Evolutionary conservation across 495 filamentous ascomycete genomes (phyloP), one percentile per base, ranked within the genome.

Genomic region (Aspergillus leporis): DNA sequence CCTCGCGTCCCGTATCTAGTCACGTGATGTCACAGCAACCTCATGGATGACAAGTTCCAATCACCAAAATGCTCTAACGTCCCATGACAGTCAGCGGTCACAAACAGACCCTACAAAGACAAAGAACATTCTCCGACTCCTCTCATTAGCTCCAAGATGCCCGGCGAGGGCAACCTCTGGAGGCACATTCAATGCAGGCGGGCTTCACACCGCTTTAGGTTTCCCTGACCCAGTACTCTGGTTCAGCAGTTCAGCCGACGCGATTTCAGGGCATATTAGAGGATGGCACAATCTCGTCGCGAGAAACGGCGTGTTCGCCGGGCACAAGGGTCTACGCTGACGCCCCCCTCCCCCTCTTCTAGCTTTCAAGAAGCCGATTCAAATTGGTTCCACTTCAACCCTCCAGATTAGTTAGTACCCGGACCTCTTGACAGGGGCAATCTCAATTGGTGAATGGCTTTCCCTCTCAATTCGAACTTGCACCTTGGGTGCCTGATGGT

Each of bases 151-250:
- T 23, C 45, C 34, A 4, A 14, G n/a, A 31, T 46, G 4, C 8
- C 28, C n/a, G 16, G 23, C 3, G 14, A 43, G 4, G n/a, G 8
- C 23, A 1, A 3, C 25, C 38, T 36, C 18, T 22, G 30, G 31
- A 18, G 22, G 19, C 8, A 7, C 22, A 38, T 21, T 25, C 43
- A 36, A 54, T 55, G 23, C 45, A 51, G 22, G 46, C 57, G 61
- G 65, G 4, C 30, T 23, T 62, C 54, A 67, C 61, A 64, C 65
- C 62, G 65, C 65, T 65, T 68, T 64, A 56, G 65, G 55, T 63
- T 59, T 59, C 2, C 53, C 57, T 57, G 62, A 61, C 65, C 65
- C 65, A 65, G 62, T 55, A 68, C 40, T 65, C 46, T 65, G 65
- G 65, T 56, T 61, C 65, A 53, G 60, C 63, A 58, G n/a, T n/a